Conservation (phyloP, 176 grass and related monocot species). For the Ampelocalamus luodianensis region DNA sequence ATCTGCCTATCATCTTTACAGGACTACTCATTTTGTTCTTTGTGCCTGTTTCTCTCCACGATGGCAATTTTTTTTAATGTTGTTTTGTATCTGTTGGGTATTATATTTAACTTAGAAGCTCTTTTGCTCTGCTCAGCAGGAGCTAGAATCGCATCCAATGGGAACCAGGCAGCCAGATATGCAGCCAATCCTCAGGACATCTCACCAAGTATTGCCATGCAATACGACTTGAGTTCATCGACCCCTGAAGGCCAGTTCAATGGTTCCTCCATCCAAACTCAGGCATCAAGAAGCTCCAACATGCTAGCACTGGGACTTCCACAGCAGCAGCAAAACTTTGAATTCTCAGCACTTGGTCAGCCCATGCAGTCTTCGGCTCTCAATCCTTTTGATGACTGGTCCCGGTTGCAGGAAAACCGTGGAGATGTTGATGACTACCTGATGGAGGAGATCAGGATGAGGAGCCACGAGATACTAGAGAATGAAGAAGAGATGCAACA, state of each 20-base stretch:
- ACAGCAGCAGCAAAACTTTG: constrained; percentile 55
- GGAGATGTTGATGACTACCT: constrained; percentile 66
- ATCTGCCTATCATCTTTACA: constrained; percentile 13
- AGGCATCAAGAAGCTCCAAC: constrained; percentile 49
- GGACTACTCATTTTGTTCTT: background rate
- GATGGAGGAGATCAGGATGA: constrained; percentile 86
- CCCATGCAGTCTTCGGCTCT: constrained; percentile 46
- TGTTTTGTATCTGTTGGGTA: constrained; percentile 1
- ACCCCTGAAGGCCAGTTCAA: constrained; percentile 56
- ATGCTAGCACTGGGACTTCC: constrained; percentile 59
- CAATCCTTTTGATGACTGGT: constrained; percentile 60
- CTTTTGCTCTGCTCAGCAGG: constrained; percentile 48
- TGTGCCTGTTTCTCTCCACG: background rate
- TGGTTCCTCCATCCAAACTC: constrained; percentile 52
- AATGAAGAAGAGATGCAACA: constrained; percentile 98
- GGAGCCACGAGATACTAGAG: constrained; percentile 90
- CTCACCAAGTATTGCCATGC: constrained; percentile 46
- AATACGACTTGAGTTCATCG: constrained; percentile 56
- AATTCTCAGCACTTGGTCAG: constrained; percentile 50
- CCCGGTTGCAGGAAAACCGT: constrained; percentile 41
- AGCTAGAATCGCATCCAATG: constrained; percentile 49
- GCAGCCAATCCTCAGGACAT: constrained; percentile 48
- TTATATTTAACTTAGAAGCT: constrained; percentile 24
- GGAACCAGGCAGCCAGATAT: constrained; percentile 52
- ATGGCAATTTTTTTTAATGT: background rate